phyloP scores from a whole-genome alignment of 2,329 filamentous ascomycete species.

The Xylariaceae sp. region DNA sequence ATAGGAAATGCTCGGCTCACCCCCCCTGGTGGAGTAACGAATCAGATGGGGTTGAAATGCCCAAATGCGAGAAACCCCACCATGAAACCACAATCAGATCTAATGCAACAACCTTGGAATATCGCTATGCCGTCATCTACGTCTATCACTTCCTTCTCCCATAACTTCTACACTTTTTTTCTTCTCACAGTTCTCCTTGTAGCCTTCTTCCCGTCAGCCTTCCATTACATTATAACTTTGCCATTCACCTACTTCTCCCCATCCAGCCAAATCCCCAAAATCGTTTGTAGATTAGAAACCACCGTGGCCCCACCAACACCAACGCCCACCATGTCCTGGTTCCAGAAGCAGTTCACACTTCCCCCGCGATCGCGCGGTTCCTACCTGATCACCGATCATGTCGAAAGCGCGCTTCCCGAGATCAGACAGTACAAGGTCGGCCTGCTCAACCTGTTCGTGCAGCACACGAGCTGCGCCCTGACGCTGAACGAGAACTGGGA shows the following conservation, averaged over 20 bases:
- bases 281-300: slow-evolving; percentile 17
- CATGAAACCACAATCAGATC: slow-evolving; percentile 18
- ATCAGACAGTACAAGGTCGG: slow-evolving; percentile 82
- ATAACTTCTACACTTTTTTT: slow-evolving; percentile 46
- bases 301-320: slow-evolving; percentile 20
- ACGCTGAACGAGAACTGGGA: slow-evolving; percentile 93
- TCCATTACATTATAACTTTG: slow-evolving; percentile 55
- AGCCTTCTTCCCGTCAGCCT: slow-evolving; percentile 55
- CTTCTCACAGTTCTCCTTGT: slow-evolving; percentile 53
- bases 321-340: slow-evolving; percentile 68
- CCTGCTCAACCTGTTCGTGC: slow-evolving; percentile 85
- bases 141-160: slow-evolving; percentile 38
- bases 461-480: slow-evolving; percentile 92
- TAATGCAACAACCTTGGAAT: slow-evolving; percentile 21
- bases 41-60: not conserved
- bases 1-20: slow-evolving; percentile 7
- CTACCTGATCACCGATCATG: slow-evolving; percentile 84
- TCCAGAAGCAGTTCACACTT: slow-evolving; percentile 82
- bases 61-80: slow-evolving; percentile 30
- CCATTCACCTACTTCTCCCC: slow-evolving; percentile 46
- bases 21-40: slow-evolving; percentile 5
- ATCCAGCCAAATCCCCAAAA: slow-evolving; percentile 11
- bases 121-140: slow-evolving; percentile 47
- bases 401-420: slow-evolving; percentile 74
- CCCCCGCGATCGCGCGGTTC: slow-evolving; percentile 77